These are phyloP conservation scores for Tetrapyrgos nigripes DNA, from an alignment of 1,284 basidiomycete species.

Conservation along the genomic window DNA sequence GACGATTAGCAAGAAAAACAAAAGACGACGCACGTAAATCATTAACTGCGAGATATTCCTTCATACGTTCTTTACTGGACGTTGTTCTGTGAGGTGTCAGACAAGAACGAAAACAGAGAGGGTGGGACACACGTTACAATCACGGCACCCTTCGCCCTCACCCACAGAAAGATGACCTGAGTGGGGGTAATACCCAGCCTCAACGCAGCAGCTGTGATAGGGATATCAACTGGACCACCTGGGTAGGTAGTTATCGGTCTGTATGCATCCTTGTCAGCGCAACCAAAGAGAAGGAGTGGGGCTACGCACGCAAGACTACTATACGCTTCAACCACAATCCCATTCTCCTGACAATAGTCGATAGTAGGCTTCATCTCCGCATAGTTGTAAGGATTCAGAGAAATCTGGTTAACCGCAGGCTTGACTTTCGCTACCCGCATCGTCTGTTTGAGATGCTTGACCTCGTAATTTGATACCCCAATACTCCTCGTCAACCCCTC, in stretches of 20 bases:
- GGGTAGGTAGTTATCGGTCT: conserved; percentile 59
- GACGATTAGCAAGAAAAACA: no score
- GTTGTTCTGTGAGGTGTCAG: no score
- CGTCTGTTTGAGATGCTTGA: conserved; percentile 55
- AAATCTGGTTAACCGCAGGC: conserved; percentile 62
- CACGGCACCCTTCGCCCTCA: conserved; percentile 54
- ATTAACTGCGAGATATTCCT: no score
- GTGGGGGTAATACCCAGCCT: conserved; percentile 55
- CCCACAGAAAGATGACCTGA: conserved; percentile 62
- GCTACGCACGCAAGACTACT: conserved; percentile 51
- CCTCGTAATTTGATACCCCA: conserved; percentile 68
- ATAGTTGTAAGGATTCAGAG: conserved; percentile 64
- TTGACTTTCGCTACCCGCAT: conserved; percentile 54
- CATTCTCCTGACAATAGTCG: conserved; percentile 50
- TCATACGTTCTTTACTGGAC: no score
- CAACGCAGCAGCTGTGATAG: conserved; percentile 52
- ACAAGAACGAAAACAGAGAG: no score
- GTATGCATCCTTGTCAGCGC: not conserved
- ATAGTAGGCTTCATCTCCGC: conserved; percentile 47
- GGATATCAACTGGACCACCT: conserved; percentile 63
- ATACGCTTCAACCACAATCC: conserved; percentile 65
- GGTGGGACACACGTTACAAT: conserved; percentile 57
- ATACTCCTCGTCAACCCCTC: conserved; percentile 58
- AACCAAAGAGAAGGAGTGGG: not conserved
- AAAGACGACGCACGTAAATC: no score